A percentile compares a stretch with the other conserved stretches of the same genome.
These are phyloP conservation scores for Globisporangium okanoganense DNA, from an alignment of 352 stramenopile genomes.

Conservation along the genomic window DNA sequence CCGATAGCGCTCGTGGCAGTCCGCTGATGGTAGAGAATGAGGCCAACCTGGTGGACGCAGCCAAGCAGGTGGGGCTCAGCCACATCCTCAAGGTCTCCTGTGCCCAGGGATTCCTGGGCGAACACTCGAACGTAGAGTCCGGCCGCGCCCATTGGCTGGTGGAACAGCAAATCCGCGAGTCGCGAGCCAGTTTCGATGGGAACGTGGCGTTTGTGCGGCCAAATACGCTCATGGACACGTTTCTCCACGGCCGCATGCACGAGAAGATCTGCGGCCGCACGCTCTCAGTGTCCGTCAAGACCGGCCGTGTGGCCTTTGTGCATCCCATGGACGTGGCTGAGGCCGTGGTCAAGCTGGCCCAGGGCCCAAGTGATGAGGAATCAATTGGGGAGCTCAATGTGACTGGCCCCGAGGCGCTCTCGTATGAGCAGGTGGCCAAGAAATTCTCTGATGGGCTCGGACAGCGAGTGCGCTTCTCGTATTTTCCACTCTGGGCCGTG, in stretches of 20 bases:
- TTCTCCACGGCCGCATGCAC: constrained; percentile 41
- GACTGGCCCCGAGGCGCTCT: constrained; percentile 56
- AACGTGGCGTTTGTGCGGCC: constrained; percentile 34
- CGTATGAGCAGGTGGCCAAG: constrained; percentile 42
- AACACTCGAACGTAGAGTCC: constrained; percentile 25
- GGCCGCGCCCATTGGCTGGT: constrained; percentile 42
- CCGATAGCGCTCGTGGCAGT: constrained; percentile 10
- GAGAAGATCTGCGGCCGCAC: constrained; percentile 66
- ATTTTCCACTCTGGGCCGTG: constrained; percentile 74
- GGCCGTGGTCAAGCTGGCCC: constrained; percentile 19
- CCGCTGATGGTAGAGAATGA: constrained; percentile 7
- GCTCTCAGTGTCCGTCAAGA: constrained; percentile 57
- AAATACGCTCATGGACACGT: constrained; percentile 51
- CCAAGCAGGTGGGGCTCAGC: constrained; percentile 13
- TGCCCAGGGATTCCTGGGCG: constrained; percentile 30
- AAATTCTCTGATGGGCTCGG: constrained; percentile 38
- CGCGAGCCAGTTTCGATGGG: constrained; percentile 13
- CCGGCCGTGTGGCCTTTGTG: constrained; percentile 53
- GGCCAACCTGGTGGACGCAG: constrained; percentile 18
- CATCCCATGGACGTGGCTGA: constrained; percentile 60
- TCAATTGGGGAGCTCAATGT: constrained; percentile 24
- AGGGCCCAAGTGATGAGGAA: not conserved
- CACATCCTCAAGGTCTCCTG: constrained; percentile 58
- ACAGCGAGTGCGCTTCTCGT: constrained; percentile 46
- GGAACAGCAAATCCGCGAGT: constrained; percentile 34